Base-by-base conservation (phyloP, 176 grass and related monocot genomes). In the Calamus simplicifolius region DNA sequence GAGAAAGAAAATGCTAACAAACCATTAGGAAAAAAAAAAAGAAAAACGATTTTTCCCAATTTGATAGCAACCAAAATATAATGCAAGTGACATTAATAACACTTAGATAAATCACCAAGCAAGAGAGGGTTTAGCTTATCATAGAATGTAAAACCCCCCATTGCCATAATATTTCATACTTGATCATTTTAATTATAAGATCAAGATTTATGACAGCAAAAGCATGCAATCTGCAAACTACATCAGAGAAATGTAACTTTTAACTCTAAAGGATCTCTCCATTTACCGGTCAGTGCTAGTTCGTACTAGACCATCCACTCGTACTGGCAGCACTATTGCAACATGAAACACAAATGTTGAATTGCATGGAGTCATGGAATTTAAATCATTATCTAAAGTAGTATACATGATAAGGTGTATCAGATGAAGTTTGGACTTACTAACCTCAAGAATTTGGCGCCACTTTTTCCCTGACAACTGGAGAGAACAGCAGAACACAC, bases 391-490 rank as follows among this genome's bases (percentile, higher is more conserved):
- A 43, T 43, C 35, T 43, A 43, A 43, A 12, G 8, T 43, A 43
- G 35, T 43, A 43, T 43, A 43, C 35, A 43, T 62, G 31, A n/a
- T 53, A 6, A 29, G 23, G 52, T 61, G 23, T 55, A 54, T 28
- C 49, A 51, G 52, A n/a, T 38, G 23, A 18, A 15, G 19, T 18
- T 54, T 17, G 12, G 58, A 19, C 23, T 21, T 63, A 69, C 62
- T 76, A 82, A 96, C 91, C 86, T 90, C 91, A 58, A 96, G 75
- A 72, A 73, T 72, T 29, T 77, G 83, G 53, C 81, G 83, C 91
- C 91, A 96, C 52, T 90, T 83, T 68, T 87, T 84, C 50, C 77
- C 79, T 64, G 71, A 85, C 31, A 89, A 67, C 85, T 95, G 72
- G 51, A 57, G 60, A 59, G 54, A 68, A 48, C 38, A 48, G 72